Percentiles rank a stretch among this genome's conserved stretches.
phyloP scores from a whole-genome alignment of 768 basidiomycete genomes.

The Kwoniella heveanensis region DNA sequence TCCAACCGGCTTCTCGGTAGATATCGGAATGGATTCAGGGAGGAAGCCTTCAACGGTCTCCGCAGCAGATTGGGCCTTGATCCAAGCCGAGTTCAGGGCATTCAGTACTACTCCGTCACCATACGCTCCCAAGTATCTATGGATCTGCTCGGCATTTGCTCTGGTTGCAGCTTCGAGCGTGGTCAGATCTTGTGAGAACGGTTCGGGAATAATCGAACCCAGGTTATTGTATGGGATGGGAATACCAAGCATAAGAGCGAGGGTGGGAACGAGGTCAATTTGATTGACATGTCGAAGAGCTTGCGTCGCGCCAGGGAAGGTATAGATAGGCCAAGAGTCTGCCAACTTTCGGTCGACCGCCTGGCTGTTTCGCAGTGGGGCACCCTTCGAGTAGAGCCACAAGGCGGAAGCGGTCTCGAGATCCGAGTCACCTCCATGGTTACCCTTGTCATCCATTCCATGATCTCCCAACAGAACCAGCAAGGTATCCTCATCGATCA shows the following conservation, averaged over 20 bases:
- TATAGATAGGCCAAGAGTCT: slow-evolving; percentile 26
- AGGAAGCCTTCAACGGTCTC: slow-evolving; percentile 9
- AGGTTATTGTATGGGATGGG: slow-evolving; percentile 96
- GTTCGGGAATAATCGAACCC: slow-evolving; percentile 84
- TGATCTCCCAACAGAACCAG: slow-evolving; percentile 93
- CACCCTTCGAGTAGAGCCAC: slow-evolving; percentile 89
- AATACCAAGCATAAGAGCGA: slow-evolving; percentile 85
- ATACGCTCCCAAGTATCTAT: slow-evolving; percentile 74
- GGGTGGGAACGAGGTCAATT: slow-evolving; percentile 86
- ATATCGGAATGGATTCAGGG: not conserved
- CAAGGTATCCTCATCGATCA: slow-evolving; percentile 76
- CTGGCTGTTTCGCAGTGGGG: slow-evolving; percentile 55
- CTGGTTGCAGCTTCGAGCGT: slow-evolving; percentile 65
- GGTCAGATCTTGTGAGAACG: slow-evolving; percentile 61
- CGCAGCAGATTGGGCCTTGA: slow-evolving; percentile 35
- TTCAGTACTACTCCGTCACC: slow-evolving; percentile 71
- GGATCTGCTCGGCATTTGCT: slow-evolving; percentile 74
- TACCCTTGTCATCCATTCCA: slow-evolving; percentile 92
- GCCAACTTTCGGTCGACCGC: slow-evolving; percentile 4
- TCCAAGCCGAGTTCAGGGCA: slow-evolving; percentile 61
- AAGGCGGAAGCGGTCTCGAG: slow-evolving; percentile 81
- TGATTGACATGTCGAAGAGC: slow-evolving; percentile 72
- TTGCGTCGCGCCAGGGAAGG: slow-evolving; percentile 54
- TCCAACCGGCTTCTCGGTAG: not conserved
- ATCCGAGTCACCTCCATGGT: slow-evolving; percentile 88